Percentiles rank a stretch among this genome's conserved stretches.
Evolutionary conservation across 495 filamentous ascomycete species (phyloP).

Genomic region (Penicillium salamii): DNA sequence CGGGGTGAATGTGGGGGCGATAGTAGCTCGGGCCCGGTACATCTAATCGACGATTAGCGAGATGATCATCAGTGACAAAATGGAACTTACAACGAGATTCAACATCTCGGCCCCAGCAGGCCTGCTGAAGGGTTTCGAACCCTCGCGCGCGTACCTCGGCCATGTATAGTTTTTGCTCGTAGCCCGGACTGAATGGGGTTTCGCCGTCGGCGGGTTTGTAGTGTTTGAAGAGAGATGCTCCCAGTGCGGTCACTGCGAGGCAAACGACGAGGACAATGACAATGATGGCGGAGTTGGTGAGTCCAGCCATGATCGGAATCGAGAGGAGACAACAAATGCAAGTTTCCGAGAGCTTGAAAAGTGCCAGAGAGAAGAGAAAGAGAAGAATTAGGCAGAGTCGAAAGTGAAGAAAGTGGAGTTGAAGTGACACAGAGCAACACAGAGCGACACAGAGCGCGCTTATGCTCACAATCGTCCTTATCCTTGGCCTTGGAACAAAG

Average conservation of each 20-base stretch:
- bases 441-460: no score
- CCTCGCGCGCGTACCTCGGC: slow-evolving; percentile 35
- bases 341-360: not conserved
- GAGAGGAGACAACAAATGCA: not conserved
- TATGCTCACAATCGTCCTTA: no score
- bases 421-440: no score
- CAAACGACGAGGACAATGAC: slow-evolving; percentile 43
- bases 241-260: slow-evolving; percentile 31
- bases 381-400: no score
- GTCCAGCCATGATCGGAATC: slow-evolving; percentile 19
- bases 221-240: slow-evolving; percentile 33
- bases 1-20: slow-evolving; percentile 7
- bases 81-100: slow-evolving; percentile 33
- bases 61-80: not conserved
- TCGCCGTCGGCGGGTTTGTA: slow-evolving; percentile 24
- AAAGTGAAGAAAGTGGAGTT: no score
- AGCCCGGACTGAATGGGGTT: slow-evolving; percentile 13
- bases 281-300: slow-evolving; percentile 36
- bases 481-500: no score
- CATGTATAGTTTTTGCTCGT: slow-evolving; percentile 41
- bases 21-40: slow-evolving; percentile 13
- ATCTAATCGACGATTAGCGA: slow-evolving; percentile 11
- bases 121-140: slow-evolving; percentile 24
- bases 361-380: no score
- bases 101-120: slow-evolving; percentile 23